Percentiles rank a stretch among this genome's conserved stretches.
Conservation (phyloP, 192 early-diverging fungal species). For the Coemansia sp. region DNA sequence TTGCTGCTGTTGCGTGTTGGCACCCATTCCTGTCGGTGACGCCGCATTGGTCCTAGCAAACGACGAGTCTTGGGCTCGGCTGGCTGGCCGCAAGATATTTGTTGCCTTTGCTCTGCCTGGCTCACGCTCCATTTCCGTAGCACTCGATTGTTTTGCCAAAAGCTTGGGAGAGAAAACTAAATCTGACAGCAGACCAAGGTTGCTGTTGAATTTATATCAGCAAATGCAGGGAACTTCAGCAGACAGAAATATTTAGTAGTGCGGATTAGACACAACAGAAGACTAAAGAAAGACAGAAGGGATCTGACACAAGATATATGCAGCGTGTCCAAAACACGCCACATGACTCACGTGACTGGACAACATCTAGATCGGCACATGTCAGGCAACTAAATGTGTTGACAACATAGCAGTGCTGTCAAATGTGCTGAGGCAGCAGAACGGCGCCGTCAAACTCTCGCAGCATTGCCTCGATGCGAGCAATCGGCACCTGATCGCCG, state of each 20-base stretch:
- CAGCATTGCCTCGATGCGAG: conserved; percentile 29
- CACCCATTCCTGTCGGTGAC: conserved; percentile 13
- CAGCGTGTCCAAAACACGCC: conserved; percentile 7
- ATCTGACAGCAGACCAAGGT: not conserved
- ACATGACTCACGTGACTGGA: conserved; percentile 2
- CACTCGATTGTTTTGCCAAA: not conserved
- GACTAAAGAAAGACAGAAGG: not conserved
- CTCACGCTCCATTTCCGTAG: conserved; percentile 39
- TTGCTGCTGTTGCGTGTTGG: conserved; percentile 4
- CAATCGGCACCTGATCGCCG: conserved; percentile 27
- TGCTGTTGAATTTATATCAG: not conserved
- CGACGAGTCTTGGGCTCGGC: conserved; percentile 35
- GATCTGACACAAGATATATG: not conserved
- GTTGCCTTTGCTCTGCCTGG: conserved; percentile 54
- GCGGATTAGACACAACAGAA: not conserved
- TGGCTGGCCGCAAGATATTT: conserved; percentile 48
- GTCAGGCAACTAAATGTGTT: conserved; percentile 19
- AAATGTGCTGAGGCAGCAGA: conserved; percentile 38
- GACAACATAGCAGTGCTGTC: not conserved
- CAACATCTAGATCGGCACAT: not conserved
- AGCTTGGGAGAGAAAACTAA: not conserved
- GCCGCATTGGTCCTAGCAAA: conserved; percentile 4
- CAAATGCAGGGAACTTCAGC: not conserved
- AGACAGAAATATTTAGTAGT: not conserved
- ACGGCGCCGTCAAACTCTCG: conserved; percentile 35